A percentile compares a stretch with the other conserved stretches of the same genome.
Evolutionary conservation across 2,329 filamentous ascomycete genomes (phyloP).

Genomic region (Aspergillus vadensis): DNA sequence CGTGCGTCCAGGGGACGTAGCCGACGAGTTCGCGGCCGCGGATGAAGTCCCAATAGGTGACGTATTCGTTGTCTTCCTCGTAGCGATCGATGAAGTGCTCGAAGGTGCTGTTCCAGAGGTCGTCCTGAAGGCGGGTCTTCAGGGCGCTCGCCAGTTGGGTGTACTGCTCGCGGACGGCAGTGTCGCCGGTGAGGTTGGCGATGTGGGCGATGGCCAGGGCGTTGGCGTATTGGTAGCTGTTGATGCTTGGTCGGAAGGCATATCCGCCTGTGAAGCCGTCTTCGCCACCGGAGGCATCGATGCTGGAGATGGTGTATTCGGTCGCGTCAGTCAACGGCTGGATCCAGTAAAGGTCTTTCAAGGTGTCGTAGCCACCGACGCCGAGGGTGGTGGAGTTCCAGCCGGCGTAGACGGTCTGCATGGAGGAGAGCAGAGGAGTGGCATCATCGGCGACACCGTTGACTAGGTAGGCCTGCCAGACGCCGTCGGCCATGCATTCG

Average conservation of each 20-base stretch:
- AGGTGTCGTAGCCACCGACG: slow-evolving; percentile 41
- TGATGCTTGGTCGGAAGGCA: slow-evolving; percentile 49
- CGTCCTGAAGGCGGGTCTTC: slow-evolving; percentile 41
- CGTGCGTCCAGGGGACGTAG: slow-evolving; percentile 48
- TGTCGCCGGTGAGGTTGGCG: slow-evolving; percentile 34
- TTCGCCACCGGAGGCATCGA: slow-evolving; percentile 38
- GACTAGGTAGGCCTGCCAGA: slow-evolving; percentile 46
- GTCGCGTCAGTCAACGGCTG: slow-evolving; percentile 49
- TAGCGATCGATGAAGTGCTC: slow-evolving; percentile 50
- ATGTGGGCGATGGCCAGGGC: slow-evolving; percentile 46
- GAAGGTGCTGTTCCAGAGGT: slow-evolving; percentile 49
- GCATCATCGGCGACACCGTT: slow-evolving; percentile 42
- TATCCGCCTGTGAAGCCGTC: slow-evolving; percentile 47
- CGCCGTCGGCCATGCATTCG: slow-evolving; percentile 44
- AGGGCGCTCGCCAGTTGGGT: slow-evolving; percentile 37
- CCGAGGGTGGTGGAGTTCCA: slow-evolving; percentile 41
- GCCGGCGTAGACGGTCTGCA: slow-evolving; percentile 20
- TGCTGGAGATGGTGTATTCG: slow-evolving; percentile 50
- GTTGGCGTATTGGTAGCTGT: slow-evolving; percentile 49
- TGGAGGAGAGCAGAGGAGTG: slow-evolving; percentile 32
- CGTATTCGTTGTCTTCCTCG: slow-evolving; percentile 42
- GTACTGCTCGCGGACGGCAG: slow-evolving; percentile 22
- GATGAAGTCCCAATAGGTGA: slow-evolving; percentile 39
- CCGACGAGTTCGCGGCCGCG: slow-evolving; percentile 49
- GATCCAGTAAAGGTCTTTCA: slow-evolving; percentile 47